Conservation (phyloP, 306 rosid species). For the Casuarina equisetifolia region DNA sequence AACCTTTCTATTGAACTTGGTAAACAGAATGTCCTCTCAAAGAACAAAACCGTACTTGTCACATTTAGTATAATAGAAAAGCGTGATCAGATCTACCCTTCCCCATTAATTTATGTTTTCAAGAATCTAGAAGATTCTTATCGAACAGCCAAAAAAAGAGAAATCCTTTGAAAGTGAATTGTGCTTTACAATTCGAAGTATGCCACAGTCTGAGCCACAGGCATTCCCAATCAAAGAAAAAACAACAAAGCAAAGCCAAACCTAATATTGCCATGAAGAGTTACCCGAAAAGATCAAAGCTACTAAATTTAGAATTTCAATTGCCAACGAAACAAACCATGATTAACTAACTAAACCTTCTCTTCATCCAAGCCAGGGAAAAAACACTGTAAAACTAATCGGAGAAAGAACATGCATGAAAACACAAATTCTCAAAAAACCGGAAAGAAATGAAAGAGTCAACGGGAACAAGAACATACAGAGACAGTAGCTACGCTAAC, state of each 20-base stretch:
- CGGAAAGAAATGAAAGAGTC: background rate
- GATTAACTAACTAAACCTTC: background rate
- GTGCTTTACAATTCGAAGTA: background rate
- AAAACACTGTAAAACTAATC: background rate
- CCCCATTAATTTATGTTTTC: background rate
- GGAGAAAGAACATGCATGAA: background rate
- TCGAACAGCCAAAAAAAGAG: background rate
- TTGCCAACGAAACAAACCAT: background rate
- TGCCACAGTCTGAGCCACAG: background rate
- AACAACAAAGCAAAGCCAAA: background rate
- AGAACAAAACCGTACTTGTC: background rate
- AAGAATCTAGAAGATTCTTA: too few relatives aligned
- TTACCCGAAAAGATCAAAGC: background rate
- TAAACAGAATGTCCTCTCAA: background rate
- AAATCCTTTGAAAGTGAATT: background rate
- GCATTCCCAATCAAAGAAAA: background rate
- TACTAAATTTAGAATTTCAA: background rate
- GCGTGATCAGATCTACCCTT: background rate
- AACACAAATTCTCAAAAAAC: background rate
- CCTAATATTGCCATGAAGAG: background rate
- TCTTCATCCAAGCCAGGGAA: background rate
- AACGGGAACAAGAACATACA: conserved; percentile 15
- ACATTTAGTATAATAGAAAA: background rate
- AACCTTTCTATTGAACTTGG: background rate
- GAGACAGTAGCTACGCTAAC: conserved; percentile 9